Percentiles rank a stretch among this genome's conserved stretches.
Conservation (phyloP, 2,329 filamentous ascomycete genomes). For the Apiospora hydei region DNA sequence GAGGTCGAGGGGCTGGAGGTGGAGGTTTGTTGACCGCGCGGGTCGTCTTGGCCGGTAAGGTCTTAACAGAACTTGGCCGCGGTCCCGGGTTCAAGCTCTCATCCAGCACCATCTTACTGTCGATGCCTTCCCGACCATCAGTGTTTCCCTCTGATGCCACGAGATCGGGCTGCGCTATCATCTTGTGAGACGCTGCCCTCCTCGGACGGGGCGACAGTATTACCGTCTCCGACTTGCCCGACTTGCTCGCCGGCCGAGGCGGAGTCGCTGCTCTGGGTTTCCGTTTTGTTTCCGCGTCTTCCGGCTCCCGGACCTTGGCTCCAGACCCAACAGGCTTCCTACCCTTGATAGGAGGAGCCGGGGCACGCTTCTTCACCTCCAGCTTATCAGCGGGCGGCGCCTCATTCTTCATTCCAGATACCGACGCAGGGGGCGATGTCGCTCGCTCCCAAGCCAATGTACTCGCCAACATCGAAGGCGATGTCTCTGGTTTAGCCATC, state of each 20-base stretch:
- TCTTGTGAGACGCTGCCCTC: conserved; percentile 35
- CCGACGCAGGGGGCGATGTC: conserved; percentile 30
- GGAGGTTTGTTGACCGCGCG: conserved; percentile 21
- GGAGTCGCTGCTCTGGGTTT: conserved; percentile 37
- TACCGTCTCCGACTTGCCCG: conserved; percentile 32
- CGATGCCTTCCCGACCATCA: background rate
- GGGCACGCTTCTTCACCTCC: conserved; percentile 32
- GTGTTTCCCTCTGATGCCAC: background rate
- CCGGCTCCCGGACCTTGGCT: background rate
- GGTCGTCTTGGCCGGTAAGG: conserved; percentile 17
- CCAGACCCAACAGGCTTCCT: background rate
- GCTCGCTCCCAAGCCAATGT: conserved; percentile 33
- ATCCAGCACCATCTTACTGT: background rate
- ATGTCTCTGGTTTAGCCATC: conserved; percentile 33
- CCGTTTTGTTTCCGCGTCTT: conserved; percentile 23
- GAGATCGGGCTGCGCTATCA: conserved; percentile 24
- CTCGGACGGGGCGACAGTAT: conserved; percentile 40
- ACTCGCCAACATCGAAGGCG: conserved; percentile 36
- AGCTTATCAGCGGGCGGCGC: conserved; percentile 1
- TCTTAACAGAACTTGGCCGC: conserved; percentile 27
- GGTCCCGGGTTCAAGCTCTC: background rate
- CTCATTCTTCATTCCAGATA: conserved; percentile 21
- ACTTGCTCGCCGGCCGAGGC: conserved; percentile 31
- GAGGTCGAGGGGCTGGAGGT: conserved; percentile 6
- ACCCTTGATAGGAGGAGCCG: conserved; percentile 36